phyloP scores from a whole-genome alignment of 805 yeast genomes.

The Myxozyma neotropica region DNA sequence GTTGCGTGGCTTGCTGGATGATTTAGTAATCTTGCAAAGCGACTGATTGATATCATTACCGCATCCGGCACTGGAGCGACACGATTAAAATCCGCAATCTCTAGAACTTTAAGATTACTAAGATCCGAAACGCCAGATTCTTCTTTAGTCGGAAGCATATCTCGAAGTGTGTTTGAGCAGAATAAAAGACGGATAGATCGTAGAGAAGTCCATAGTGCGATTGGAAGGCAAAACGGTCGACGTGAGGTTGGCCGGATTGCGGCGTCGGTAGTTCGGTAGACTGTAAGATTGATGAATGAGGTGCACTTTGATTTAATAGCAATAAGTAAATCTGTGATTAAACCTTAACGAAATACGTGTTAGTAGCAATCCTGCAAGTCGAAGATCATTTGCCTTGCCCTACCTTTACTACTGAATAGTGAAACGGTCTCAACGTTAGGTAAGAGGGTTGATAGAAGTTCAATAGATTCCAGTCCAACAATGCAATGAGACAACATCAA shows the following conservation, averaged over 20 bases:
- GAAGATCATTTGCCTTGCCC: too few species aligned
- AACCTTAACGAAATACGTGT: neutral
- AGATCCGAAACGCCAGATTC: neutral
- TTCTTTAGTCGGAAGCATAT: neutral
- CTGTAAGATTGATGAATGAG: constrained; percentile 6
- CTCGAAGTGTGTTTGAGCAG: constrained; percentile 2
- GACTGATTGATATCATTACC: neutral
- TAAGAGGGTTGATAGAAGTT: constrained; percentile 9
- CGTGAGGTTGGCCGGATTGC: constrained; percentile 1
- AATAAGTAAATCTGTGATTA: constrained; percentile 9
- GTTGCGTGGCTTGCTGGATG: neutral
- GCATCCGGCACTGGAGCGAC: neutral
- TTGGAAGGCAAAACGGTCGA: constrained; percentile 11
- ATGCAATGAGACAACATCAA: constrained; percentile 15
- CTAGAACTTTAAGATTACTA: neutral
- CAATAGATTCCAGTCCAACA: constrained; percentile 5
- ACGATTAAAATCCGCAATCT: neutral
- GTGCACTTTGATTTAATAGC: constrained; percentile 5
- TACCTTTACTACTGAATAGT: constrained; percentile 8
- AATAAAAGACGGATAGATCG: constrained; percentile 9
- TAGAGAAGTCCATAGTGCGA: constrained; percentile 16
- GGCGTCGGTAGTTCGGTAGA: constrained; percentile 16
- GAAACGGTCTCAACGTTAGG: constrained; percentile 13
- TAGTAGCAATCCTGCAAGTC: neutral
- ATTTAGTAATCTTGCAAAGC: constrained; percentile 1